These are phyloP conservation scores for Thelonectria rubi DNA, from an alignment of 2,329 filamentous ascomycete genomes.

Conservation along the genomic window DNA sequence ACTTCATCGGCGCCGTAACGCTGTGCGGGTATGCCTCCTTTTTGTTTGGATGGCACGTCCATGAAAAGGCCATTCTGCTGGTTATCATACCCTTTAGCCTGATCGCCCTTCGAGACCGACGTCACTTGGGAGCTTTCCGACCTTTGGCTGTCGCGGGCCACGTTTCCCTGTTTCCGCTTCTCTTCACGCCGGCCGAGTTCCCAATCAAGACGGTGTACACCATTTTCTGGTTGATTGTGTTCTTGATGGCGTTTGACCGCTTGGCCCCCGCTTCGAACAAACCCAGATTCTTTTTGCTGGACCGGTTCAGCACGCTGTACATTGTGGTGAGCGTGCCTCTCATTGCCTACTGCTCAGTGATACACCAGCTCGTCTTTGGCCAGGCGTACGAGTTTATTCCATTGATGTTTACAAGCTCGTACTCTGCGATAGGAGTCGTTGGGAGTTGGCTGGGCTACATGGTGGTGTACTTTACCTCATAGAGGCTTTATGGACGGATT, in stretches of 20 bases:
- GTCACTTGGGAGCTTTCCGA: constrained; percentile 90
- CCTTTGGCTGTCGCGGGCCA: constrained; percentile 93
- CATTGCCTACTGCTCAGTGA: constrained; percentile 85
- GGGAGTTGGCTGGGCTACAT: constrained; percentile 96
- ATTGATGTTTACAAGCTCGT: constrained; percentile 96
- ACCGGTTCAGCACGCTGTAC: constrained; percentile 89
- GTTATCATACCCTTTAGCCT: constrained; percentile 96
- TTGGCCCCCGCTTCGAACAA: constrained; percentile 84
- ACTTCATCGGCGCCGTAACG: constrained; percentile 87
- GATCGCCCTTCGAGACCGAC: constrained; percentile 86
- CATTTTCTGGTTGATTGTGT: constrained; percentile 87
- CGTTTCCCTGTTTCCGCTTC: constrained; percentile 91
- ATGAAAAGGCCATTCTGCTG: constrained; percentile 95
- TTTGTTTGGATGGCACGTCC: constrained; percentile 97
- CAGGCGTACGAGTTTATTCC: constrained; percentile 87
- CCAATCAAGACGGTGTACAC: constrained; percentile 95
- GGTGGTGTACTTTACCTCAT: constrained; percentile 83
- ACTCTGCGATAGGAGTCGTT: constrained; percentile 92
- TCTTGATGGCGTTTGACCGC: constrained; percentile 86
- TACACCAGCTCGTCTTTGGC: constrained; percentile 87
- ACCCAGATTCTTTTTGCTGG: constrained; percentile 86
- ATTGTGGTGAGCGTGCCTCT: constrained; percentile 89
- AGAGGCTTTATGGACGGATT: constrained; percentile 17
- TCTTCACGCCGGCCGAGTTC: constrained; percentile 93
- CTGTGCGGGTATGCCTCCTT: constrained; percentile 97